phyloP scores from a whole-genome alignment of 2,329 filamentous ascomycete species.

The Trichoderma hamatum region DNA sequence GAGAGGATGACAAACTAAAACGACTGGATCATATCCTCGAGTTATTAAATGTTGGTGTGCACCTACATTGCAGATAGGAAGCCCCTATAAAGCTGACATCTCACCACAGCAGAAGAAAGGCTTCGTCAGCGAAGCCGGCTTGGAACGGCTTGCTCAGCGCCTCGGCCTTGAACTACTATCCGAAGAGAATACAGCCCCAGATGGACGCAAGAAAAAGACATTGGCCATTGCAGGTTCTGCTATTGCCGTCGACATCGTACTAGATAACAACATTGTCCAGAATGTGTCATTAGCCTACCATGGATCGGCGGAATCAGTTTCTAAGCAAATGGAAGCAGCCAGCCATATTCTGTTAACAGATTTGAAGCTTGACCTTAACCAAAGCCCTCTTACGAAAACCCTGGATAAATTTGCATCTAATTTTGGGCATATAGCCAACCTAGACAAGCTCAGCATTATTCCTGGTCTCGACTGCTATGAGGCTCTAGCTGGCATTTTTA shows the following conservation, averaged over 20 bases:
- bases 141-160: constrained; percentile 70
- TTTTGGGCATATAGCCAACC: constrained; percentile 66
- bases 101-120: constrained; percentile 53
- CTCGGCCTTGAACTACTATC: constrained; percentile 68
- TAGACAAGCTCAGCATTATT: constrained; percentile 72
- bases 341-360: constrained; percentile 67
- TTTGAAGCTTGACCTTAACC: constrained; percentile 60
- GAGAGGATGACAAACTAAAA: constrained; percentile 60
- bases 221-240: constrained; percentile 65
- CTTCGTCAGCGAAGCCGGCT: constrained; percentile 71
- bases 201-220: constrained; percentile 54
- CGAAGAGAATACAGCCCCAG: constrained; percentile 54
- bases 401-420: constrained; percentile 73
- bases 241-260: constrained; percentile 62
- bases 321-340: constrained; percentile 63
- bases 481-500: constrained; percentile 73
- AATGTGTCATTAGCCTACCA: constrained; percentile 66
- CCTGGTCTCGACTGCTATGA: constrained; percentile 76
- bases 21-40: constrained; percentile 56
- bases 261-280: constrained; percentile 64
- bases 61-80: background rate
- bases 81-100: constrained; percentile 20
- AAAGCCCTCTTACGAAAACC: constrained; percentile 69
- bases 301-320: constrained; percentile 60
- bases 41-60: constrained; percentile 50